Evolutionary conservation across 331 rosid genomes (phyloP).

Genomic region (Cydonia oblonga): DNA sequence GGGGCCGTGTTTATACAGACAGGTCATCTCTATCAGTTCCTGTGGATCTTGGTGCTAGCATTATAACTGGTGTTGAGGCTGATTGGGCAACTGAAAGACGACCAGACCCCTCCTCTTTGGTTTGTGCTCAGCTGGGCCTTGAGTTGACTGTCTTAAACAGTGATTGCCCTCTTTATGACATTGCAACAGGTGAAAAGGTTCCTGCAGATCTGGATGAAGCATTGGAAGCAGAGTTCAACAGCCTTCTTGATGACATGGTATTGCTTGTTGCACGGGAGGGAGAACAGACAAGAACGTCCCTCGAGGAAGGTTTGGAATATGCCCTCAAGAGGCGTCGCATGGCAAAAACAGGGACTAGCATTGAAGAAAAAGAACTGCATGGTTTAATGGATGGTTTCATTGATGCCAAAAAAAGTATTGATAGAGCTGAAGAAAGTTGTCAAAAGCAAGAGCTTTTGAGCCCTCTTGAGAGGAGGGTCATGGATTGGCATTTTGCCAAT

Average conservation of each 20-base stretch:
- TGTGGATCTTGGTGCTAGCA: constrained; percentile 99
- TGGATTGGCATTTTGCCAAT: constrained; percentile 99
- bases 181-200: constrained; percentile 68
- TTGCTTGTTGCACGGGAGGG: constrained; percentile 78
- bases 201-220: constrained; percentile 89
- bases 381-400: constrained; percentile 18
- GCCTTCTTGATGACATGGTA: constrained; percentile 93
- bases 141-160: constrained; percentile 83
- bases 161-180: constrained; percentile 97
- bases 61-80: constrained; percentile 99
- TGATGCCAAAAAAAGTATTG: constrained; percentile 19
- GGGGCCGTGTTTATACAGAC: no score
- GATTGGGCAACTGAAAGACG: constrained; percentile 96
- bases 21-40: constrained; percentile 90
- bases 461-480: constrained; percentile 94
- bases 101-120: constrained; percentile 94
- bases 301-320: constrained; percentile 95
- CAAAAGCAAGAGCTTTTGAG: constrained; percentile 48
- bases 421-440: constrained; percentile 15
- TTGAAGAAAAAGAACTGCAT: constrained; percentile 34
- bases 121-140: constrained; percentile 94
- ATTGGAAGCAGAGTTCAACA: constrained; percentile 87
- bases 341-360: constrained; percentile 30
- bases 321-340: constrained; percentile 73
- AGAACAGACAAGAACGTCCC: constrained; percentile 75